Evolutionary conservation across 495 filamentous ascomycete species (phyloP).

Genomic region (Xylaria cubensis): DNA sequence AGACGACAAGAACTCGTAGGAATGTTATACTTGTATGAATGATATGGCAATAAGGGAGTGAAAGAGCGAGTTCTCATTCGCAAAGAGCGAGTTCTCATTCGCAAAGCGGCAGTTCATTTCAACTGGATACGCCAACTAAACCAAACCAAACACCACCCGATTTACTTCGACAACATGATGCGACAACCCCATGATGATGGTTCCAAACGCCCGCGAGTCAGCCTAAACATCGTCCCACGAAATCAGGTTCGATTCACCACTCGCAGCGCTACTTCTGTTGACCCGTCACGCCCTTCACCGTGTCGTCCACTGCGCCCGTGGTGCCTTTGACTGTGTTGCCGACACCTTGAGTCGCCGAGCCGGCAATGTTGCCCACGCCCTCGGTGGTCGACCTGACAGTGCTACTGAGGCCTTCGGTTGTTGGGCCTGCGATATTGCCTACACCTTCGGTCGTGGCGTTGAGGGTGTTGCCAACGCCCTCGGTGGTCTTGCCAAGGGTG

Average conservation of each 20-base stretch:
- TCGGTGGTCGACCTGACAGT: slow-evolving; percentile 40
- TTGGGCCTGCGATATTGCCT: slow-evolving; percentile 41
- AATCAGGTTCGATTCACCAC: background rate
- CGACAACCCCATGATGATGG: background rate
- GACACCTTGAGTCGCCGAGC: slow-evolving; percentile 37
- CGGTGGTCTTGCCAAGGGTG: slow-evolving; percentile 45
- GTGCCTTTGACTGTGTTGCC: slow-evolving; percentile 32
- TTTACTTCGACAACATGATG: background rate
- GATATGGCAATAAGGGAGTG: background rate
- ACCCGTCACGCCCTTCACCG: slow-evolving; percentile 34
- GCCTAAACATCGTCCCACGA: background rate
- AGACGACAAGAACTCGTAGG: background rate
- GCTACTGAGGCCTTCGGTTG: slow-evolving; percentile 40
- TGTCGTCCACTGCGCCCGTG: slow-evolving; percentile 34
- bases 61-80: background rate
- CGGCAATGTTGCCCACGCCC: slow-evolving; percentile 40
- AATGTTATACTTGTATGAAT: background rate
- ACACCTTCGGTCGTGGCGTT: slow-evolving; percentile 42
- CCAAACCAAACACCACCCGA: background rate
- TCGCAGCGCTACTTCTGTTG: slow-evolving; percentile 13
- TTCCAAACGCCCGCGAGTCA: slow-evolving; percentile 6
- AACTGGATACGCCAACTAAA: background rate
- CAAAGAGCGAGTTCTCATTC: background rate
- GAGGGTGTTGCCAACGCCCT: slow-evolving; percentile 38
- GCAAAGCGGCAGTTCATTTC: background rate